A percentile compares a stretch with the other conserved stretches of the same genome.
These are phyloP conservation scores for Fragilariopsis cylindrus DNA, from an alignment of 108 stramenopile genomes.

Conservation along the genomic window DNA sequence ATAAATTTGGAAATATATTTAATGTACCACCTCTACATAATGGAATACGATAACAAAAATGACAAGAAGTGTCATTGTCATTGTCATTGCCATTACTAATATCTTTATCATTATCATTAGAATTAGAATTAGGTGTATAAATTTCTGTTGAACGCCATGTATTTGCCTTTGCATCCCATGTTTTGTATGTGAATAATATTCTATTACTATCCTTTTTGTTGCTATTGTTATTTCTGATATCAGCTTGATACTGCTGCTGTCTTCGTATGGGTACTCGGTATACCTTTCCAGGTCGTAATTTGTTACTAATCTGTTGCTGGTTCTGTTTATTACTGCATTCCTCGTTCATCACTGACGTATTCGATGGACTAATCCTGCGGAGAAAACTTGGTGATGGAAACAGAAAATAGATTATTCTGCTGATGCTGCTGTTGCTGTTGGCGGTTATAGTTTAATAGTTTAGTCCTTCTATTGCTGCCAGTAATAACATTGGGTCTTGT, in stretches of 20 bases:
- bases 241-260: no score
- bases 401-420: background rate
- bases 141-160: background rate
- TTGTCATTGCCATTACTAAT: background rate
- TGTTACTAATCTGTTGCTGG: no score
- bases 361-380: background rate
- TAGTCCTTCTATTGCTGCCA: background rate
- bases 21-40: constrained; percentile 6
- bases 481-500: background rate
- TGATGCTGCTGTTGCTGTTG: constrained; percentile 3
- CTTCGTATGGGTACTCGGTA: no score
- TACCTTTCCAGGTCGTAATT: no score
- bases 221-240: background rate
- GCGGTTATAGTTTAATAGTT: background rate
- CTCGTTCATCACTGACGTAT: no score
- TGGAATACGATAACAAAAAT: background rate
- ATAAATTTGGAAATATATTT: constrained; percentile 3
- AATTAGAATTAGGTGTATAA: background rate
- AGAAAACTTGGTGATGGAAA: no score
- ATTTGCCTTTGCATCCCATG: background rate
- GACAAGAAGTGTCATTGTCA: background rate
- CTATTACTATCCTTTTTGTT: background rate
- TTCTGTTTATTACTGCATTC: no score
- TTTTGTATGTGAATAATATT: constrained; percentile 1
- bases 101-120: background rate